Percentiles rank a stretch among this genome's conserved stretches.
phyloP scores from a whole-genome alignment of 805 yeast genomes.

The Nakazawaea populi region DNA sequence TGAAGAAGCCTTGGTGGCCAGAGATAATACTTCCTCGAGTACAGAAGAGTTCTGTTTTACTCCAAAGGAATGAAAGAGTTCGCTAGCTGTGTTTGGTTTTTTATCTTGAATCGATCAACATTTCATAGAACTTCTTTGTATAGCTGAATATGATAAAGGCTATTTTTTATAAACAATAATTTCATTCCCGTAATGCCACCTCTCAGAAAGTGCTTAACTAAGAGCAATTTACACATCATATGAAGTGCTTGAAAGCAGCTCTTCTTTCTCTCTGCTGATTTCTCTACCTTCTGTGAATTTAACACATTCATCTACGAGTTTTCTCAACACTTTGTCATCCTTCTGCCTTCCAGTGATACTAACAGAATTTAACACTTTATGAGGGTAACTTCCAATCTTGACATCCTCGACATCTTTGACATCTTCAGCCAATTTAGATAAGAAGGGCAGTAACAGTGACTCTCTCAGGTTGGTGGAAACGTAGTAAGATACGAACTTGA shows the following conservation, averaged over 20 bases:
- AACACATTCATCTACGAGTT: conserved; percentile 41
- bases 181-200: no score
- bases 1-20: not conserved
- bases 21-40: not conserved
- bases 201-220: no score
- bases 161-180: no score
- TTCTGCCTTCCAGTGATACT: conserved; percentile 61
- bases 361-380: conserved; percentile 61
- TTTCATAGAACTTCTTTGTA: no score
- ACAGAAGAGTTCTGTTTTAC: not conserved
- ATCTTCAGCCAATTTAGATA: conserved; percentile 44
- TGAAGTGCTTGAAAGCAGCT: conserved; percentile 10
- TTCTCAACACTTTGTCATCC: conserved; percentile 30
- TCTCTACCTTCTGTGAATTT: conserved; percentile 48
- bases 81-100: no score
- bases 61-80: not conserved
- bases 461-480: conserved; percentile 61
- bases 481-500: conserved; percentile 39
- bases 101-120: no score
- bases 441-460: conserved; percentile 61
- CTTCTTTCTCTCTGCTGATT: conserved; percentile 55
- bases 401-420: conserved; percentile 29
- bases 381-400: conserved; percentile 86
- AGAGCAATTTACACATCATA: not conserved
- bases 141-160: no score